Evolutionary conservation across 768 basidiomycete genomes (phyloP).

Genomic region (Termitomyces bulborhizus): DNA sequence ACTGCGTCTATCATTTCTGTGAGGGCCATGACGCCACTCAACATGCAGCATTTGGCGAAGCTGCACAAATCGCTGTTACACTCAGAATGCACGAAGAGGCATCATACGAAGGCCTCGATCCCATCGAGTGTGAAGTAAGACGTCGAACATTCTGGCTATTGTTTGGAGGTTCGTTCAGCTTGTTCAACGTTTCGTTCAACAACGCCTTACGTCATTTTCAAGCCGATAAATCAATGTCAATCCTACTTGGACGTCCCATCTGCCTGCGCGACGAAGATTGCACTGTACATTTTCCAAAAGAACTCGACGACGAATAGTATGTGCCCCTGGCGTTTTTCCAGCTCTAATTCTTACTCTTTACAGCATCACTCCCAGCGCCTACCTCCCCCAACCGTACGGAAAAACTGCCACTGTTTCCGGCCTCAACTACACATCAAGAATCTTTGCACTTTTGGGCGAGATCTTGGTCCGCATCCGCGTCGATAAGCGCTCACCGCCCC

Average conservation of each 20-base stretch:
- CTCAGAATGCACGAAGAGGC: conserved; percentile 84
- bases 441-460: conserved; percentile 81
- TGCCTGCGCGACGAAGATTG: conserved; percentile 88
- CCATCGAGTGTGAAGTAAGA: conserved; percentile 85
- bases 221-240: conserved; percentile 91
- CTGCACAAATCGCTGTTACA: conserved; percentile 76
- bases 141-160: conserved; percentile 85
- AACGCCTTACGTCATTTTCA: conserved; percentile 9
- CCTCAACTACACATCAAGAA: conserved; percentile 80
- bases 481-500: conserved; percentile 81
- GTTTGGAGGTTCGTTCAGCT: conserved; percentile 63
- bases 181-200: background rate
- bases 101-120: conserved; percentile 76
- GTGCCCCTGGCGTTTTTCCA: conserved; percentile 28
- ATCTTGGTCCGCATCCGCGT: conserved; percentile 83
- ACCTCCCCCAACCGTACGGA: conserved; percentile 82
- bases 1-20: conserved; percentile 84
- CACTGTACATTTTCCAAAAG: conserved; percentile 82
- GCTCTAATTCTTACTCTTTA: background rate
- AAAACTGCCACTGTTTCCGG: conserved; percentile 83
- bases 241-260: conserved; percentile 78
- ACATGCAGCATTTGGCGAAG: conserved; percentile 84
- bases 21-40: conserved; percentile 85
- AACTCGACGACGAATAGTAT: conserved; percentile 86
- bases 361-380: conserved; percentile 80